Conservation (phyloP, 768 basidiomycete genomes). For the Phlebiopsis flavidoalba region DNA sequence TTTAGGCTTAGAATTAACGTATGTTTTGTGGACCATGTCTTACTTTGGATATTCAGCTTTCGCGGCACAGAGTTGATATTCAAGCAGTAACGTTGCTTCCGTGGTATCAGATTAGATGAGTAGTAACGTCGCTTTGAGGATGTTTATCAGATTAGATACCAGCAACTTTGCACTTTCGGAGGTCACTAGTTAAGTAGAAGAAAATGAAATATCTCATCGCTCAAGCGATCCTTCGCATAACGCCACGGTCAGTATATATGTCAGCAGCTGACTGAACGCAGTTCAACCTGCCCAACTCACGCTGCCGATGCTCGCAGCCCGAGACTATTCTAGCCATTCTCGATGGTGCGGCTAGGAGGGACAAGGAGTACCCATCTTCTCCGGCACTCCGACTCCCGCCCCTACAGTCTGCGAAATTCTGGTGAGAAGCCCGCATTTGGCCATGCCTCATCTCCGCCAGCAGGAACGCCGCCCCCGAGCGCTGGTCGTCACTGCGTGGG, state of each 20-base stretch:
- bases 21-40: too few relatives aligned
- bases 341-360: background rate
- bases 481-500: background rate
- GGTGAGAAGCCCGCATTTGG: background rate
- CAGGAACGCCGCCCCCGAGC: background rate
- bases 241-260: background rate
- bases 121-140: background rate
- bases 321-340: background rate
- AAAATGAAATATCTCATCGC: background rate
- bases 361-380: background rate
- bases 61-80: background rate
- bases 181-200: background rate
- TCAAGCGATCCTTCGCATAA: background rate
- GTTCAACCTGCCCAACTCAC: background rate
- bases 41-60: too few relatives aligned
- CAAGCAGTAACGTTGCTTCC: background rate
- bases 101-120: slow-evolving; percentile 1
- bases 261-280: background rate
- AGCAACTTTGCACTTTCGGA: background rate
- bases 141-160: slow-evolving; percentile 1
- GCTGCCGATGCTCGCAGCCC: background rate
- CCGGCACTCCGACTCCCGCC: too few relatives aligned
- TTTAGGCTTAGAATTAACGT: too few relatives aligned
- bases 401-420: background rate
- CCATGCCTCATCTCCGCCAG: background rate